Evolutionary conservation across 2,329 filamentous ascomycete species (phyloP), one percentile per base, ranked within the genome.

Genomic region (Penicillium sp.): DNA sequence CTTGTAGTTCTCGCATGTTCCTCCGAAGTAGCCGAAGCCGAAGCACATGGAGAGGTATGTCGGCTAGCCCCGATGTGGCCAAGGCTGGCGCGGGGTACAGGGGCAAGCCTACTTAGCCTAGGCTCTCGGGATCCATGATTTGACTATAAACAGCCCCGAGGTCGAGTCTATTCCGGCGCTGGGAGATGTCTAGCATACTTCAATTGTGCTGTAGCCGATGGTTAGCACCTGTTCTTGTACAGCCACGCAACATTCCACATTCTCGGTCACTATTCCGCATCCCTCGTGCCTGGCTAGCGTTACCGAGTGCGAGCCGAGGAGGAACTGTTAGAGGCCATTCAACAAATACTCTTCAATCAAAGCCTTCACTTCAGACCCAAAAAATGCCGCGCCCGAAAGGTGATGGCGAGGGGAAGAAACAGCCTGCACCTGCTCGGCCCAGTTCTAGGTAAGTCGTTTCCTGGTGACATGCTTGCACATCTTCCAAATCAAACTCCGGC

Each of bases 391-490:
- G 50, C 4, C 18, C 58, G 54, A 70, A 67, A 43, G 39, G 40
- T 11, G 41, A 61, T 14, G 50, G 44, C 1, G 62, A 59, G 22
- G 63, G 69, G 27, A 78, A 76, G 50, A 79, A 79, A 60, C 63
- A 67, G 22, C 75, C 77, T 5, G 67, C 79, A 1, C 61, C 81
- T 19, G 85, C 88, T 2, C 79, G 85, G 53, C 88, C 89, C 2
- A 91, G 87, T 72, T 84, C 88, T 13, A 87, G 84, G 85, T 85
- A 73, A 56, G 71, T 22, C 37, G 6, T 52, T 44, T n/a, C 39
- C 51, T 11, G 19, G 11, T 18, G 3, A 7, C 27, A 46, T 33
- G 9, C 51, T 44, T 24, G 18, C 51, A 7, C 22, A 9, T 0
- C 19, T 27, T 10, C 9, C 18, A n/a, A 6, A 2, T 13, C 36